These are phyloP conservation scores for Cystobasidium onofrii DNA, from an alignment of 768 basidiomycete genomes.

Conservation along the genomic window DNA sequence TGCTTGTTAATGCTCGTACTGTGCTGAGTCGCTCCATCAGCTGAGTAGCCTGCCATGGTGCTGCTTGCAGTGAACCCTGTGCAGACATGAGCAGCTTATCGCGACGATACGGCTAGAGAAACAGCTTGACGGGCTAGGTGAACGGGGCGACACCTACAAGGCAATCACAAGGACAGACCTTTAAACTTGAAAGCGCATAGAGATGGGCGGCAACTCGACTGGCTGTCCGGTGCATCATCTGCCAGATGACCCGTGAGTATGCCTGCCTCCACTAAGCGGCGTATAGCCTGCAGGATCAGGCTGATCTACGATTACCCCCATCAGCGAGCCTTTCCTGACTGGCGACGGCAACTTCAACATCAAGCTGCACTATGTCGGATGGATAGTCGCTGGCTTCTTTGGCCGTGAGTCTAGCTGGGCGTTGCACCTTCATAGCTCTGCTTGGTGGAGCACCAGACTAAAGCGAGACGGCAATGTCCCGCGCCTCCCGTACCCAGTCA, in stretches of 20 bases:
- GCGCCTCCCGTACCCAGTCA: constrained; percentile 39
- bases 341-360: constrained; percentile 17
- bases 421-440: neutral
- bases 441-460: no score
- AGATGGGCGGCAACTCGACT: constrained; percentile 31
- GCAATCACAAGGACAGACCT: no score
- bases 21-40: no score
- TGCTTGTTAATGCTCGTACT: no score
- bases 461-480: neutral
- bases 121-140: no score
- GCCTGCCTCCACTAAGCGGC: no score
- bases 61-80: neutral
- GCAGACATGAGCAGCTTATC: neutral
- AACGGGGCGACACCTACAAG: no score
- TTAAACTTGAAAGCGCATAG: neutral
- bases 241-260: constrained; percentile 50
- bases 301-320: no score
- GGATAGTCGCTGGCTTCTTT: constrained; percentile 60
- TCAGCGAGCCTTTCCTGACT: neutral
- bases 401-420: constrained; percentile 44
- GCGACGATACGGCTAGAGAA: neutral
- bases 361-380: constrained; percentile 60
- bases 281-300: no score
- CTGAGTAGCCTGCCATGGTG: no score
- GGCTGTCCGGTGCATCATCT: constrained; percentile 45